Conservation (phyloP, 169 alveolate species). For the Cyclospora cayetanensis region DNA sequence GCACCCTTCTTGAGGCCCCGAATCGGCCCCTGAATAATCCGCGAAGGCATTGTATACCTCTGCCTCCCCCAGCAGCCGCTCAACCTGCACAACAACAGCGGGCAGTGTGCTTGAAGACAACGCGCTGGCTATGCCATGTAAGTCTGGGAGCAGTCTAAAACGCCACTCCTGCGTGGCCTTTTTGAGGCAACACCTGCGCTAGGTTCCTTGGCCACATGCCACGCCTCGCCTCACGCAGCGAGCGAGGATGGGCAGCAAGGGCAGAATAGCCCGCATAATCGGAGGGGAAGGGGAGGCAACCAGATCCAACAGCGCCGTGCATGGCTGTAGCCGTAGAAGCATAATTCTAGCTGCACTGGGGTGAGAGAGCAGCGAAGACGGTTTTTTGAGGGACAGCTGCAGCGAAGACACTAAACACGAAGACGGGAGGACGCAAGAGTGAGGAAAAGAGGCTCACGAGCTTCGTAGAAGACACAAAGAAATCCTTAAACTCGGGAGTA, state of each 20-base stretch:
- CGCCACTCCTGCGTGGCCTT: not conserved
- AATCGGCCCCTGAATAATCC: slow-evolving; percentile 31
- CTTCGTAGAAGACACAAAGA: slow-evolving; percentile 54
- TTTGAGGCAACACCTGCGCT: too few species aligned
- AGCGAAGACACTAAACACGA: not conserved
- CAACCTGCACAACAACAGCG: not conserved
- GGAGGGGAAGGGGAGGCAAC: too few species aligned
- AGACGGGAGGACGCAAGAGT: not conserved
- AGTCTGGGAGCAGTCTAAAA: not conserved
- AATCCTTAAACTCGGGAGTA: slow-evolving; percentile 43
- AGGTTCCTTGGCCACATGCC: too few species aligned
- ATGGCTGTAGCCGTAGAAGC: too few species aligned
- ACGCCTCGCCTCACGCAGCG: too few species aligned
- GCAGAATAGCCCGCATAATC: too few species aligned
- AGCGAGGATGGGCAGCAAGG: too few species aligned
- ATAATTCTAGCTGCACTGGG: too few species aligned
- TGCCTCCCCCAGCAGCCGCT: slow-evolving; percentile 62
- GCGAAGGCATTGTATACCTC: slow-evolving; percentile 26
- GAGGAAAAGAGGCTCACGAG: not conserved
- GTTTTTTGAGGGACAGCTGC: too few species aligned
- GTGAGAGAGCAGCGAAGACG: too few species aligned
- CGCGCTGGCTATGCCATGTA: not conserved
- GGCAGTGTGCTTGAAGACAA: not conserved
- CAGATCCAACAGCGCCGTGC: too few species aligned
- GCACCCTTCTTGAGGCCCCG: not conserved